phyloP scores from a whole-genome alignment of 2,329 filamentous ascomycete species.

The Trichoderma gracile region DNA sequence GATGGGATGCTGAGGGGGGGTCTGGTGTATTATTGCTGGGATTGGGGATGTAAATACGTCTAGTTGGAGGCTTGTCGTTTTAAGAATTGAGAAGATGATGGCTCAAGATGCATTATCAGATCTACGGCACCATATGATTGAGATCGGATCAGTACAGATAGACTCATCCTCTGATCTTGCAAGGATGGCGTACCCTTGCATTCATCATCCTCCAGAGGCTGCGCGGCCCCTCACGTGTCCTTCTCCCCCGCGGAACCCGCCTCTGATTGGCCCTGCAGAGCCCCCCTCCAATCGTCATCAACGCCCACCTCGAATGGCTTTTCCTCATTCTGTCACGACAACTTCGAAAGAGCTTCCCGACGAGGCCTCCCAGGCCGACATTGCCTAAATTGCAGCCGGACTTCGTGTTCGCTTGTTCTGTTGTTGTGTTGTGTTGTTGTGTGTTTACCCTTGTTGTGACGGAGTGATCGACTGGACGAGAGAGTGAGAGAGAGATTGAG shows the following conservation, averaged over 20 bases:
- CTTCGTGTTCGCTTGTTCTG: neutral
- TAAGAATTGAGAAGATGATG: too few species aligned
- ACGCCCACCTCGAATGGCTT: slow-evolving; percentile 22
- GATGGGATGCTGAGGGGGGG: too few species aligned
- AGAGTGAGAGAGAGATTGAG: neutral
- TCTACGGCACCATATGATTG: too few species aligned
- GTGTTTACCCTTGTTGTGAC: neutral
- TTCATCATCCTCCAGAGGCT: neutral
- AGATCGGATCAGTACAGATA: too few species aligned
- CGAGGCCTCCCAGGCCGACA: slow-evolving; percentile 20
- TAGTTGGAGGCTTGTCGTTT: too few species aligned
- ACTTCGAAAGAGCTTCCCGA: neutral
- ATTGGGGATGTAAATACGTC: too few species aligned
- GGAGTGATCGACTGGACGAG: neutral
- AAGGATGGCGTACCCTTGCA: slow-evolving; percentile 17
- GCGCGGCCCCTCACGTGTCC: neutral
- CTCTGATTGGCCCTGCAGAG: neutral
- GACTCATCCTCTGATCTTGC: too few species aligned
- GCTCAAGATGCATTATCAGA: too few species aligned
- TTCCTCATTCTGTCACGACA: slow-evolving; percentile 10
- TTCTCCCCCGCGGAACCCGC: too few species aligned
- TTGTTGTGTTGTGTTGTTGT: neutral
- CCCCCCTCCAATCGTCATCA: neutral
- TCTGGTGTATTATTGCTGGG: too few species aligned
- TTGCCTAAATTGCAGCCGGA: slow-evolving; percentile 15